Conservation (phyloP, 1,284 basidiomycete genomes). For the Rhodotorula sp. region DNA sequence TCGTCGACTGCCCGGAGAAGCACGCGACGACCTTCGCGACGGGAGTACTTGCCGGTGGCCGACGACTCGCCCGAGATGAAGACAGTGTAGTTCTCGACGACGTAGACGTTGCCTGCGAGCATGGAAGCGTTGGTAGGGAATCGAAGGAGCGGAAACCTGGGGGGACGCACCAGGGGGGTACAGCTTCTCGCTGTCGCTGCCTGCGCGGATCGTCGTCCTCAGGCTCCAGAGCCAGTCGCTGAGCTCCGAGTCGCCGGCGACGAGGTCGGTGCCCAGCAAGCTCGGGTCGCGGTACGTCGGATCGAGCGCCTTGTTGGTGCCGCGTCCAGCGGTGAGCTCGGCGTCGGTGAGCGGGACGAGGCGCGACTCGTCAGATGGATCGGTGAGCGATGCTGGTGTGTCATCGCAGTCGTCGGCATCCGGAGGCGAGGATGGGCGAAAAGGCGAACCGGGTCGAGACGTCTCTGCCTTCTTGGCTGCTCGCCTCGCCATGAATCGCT, state of each 20-base stretch:
- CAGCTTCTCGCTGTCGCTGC: conserved; percentile 53
- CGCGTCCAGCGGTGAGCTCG: conserved; percentile 34
- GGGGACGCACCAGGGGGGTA: conserved; percentile 51
- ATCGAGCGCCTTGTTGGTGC: conserved; percentile 41
- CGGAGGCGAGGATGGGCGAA: not conserved
- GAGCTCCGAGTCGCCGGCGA: conserved; percentile 38
- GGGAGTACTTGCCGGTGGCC: conserved; percentile 11
- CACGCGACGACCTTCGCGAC: conserved; percentile 51
- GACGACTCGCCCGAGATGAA: conserved; percentile 45
- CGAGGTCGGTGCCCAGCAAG: conserved; percentile 26
- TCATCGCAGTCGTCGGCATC: not conserved
- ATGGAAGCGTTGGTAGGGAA: not conserved
- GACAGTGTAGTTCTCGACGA: conserved; percentile 51
- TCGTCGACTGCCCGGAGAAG: conserved; percentile 53
- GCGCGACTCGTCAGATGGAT: conserved; percentile 27
- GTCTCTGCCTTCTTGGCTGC: conserved; percentile 4
- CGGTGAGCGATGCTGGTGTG: conserved; percentile 11
- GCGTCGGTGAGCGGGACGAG: conserved; percentile 24
- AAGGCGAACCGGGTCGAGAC: not conserved
- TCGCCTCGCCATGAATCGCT: conserved; percentile 26
- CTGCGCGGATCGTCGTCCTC: conserved; percentile 52
- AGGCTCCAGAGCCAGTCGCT: conserved; percentile 52
- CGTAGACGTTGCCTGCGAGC: conserved; percentile 31
- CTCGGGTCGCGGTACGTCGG: conserved; percentile 45
- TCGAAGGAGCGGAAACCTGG: not conserved